These are phyloP conservation scores for Spergularia bocconei DNA, from an alignment of 148 eudicot genomes.

Conservation along the genomic window DNA sequence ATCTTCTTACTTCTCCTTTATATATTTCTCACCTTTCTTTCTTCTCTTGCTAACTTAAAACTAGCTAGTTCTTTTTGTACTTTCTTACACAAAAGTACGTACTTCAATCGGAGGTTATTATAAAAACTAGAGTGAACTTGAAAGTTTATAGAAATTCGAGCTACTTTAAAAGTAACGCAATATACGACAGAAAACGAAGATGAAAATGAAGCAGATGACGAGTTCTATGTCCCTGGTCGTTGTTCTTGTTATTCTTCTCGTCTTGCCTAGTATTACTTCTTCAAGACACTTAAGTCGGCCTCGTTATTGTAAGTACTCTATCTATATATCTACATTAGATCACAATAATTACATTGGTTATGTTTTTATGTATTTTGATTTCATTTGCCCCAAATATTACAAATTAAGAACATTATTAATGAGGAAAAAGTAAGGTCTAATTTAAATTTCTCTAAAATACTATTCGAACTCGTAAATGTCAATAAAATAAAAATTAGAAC, in stretches of 20 bases:
- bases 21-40: conserved; percentile 9
- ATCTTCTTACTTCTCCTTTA: conserved; percentile 14
- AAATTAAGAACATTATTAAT: too few relatives aligned
- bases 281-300: conserved; percentile 39
- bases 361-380: too few relatives aligned
- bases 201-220: conserved; percentile 26
- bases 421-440: too few relatives aligned
- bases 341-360: not conserved
- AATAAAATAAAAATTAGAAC: too few relatives aligned
- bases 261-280: conserved; percentile 24
- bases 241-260: conserved; percentile 22
- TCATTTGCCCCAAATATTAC: not conserved
- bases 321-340: not conserved
- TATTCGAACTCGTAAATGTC: too few relatives aligned
- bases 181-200: not conserved
- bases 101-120: too few relatives aligned
- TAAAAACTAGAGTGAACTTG: too few relatives aligned
- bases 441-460: too few relatives aligned
- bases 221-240: conserved; percentile 17
- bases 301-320: conserved; percentile 36
- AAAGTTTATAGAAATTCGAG: not conserved
- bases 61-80: not conserved
- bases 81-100: not conserved
- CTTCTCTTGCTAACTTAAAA: not conserved
- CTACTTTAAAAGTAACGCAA: too few relatives aligned